Base-by-base conservation (phyloP, 768 basidiomycete genomes). In the Mycena haematopus region DNA sequence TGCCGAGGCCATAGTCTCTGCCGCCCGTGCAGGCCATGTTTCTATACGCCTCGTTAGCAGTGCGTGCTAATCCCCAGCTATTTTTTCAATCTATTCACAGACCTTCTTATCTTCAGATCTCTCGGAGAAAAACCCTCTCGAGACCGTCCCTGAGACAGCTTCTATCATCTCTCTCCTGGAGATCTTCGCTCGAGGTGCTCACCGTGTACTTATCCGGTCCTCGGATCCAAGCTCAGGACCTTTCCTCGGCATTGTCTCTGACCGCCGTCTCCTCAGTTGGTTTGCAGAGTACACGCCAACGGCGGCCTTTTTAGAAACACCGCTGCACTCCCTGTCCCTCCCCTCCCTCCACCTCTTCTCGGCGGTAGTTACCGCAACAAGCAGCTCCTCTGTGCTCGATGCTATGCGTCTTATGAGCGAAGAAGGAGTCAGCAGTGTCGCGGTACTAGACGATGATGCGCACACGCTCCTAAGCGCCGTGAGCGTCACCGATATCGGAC, bases 381-480 rank as follows among this genome's bases (percentile, higher is more conserved):
- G 89, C 46, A 80, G 78, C 17, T 84, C 85, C 2, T 82, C 82
- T 21, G 88, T 93, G 25, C 77, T 93, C 52, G 89, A 92, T 71
- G 91, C 91, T 6, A 94, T 94, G 92, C 85, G 80, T 62, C 78
- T 90, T 29, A 93, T 94, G 92, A 92, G 90, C 68, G 90, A 92
- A 63, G 84, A 90, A 69, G 92, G 92, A 24, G 91, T 94, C 25
- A 92, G 91, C 70, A 92, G 89, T 68, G 80, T 93, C 47, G 92
- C 92, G 17, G 88, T 93, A 5, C 72, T 91, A 6, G 89, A 91
- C 49, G 87, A 88, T 51, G 86, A 85, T 31, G 79, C 73, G 3
- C 86, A 89, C 5, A 80, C 75, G 47, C 73, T 93, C 57, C 73
- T 91, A 57, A 91, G 92, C 62, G 89, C 90, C 2, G 86, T 93